phyloP scores from a whole-genome alignment of 2,329 filamentous ascomycete genomes.

The Blumeria graminis region DNA sequence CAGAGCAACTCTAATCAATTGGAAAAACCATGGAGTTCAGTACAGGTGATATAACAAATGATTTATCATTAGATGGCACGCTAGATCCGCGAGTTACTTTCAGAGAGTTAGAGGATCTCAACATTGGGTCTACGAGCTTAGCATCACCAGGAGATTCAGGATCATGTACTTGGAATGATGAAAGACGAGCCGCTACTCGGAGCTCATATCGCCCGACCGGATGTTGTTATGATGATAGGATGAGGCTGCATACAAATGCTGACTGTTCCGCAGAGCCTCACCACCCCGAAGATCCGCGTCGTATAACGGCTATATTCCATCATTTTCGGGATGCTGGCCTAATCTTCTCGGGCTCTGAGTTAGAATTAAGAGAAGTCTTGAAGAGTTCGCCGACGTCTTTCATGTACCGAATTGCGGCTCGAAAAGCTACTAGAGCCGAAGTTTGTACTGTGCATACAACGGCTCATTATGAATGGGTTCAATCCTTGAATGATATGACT shows the following conservation, averaged over 20 bases:
- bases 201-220: constrained; percentile 33
- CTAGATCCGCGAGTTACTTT: constrained; percentile 5
- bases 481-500: constrained; percentile 26
- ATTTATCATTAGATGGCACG: background rate
- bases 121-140: constrained; percentile 3
- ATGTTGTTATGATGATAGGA: constrained; percentile 75
- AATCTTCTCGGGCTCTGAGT: constrained; percentile 36
- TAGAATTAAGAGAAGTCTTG: constrained; percentile 27
- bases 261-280: constrained; percentile 50
- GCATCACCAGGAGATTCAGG: constrained; percentile 5
- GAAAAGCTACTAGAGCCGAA: constrained; percentile 56
- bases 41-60: background rate
- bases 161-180: background rate
- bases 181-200: background rate
- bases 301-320: constrained; percentile 83
- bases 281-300: constrained; percentile 80
- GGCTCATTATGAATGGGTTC: constrained; percentile 61
- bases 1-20: too few species aligned
- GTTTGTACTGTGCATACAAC: constrained; percentile 56
- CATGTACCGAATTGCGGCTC: constrained; percentile 55
- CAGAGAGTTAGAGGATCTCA: constrained; percentile 3
- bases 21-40: background rate
- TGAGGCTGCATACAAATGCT: constrained; percentile 85
- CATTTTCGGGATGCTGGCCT: constrained; percentile 64
- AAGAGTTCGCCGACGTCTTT: constrained; percentile 30